Base-by-base conservation (phyloP, 352 stramenopile species). In the Bremia lactucae region DNA sequence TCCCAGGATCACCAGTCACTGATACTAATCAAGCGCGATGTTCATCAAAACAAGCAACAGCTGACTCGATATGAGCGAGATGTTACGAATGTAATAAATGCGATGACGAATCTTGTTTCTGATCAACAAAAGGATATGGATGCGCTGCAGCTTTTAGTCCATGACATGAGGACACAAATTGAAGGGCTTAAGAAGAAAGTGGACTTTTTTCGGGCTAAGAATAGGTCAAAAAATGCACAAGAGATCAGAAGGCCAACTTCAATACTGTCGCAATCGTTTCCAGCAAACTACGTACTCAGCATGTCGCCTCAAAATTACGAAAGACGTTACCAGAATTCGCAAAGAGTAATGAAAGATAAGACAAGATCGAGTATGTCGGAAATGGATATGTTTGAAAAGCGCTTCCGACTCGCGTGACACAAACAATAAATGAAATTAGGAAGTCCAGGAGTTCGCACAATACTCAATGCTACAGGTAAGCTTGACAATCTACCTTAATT, bases 91-190 rank as follows among this genome's bases (percentile, higher is more conserved):
- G 68, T 80, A 16, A 59, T 80, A 22, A 59, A 68, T 18, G 57
- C 64, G 9, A 62, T 76, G 45, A 72, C 62, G 11, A 52, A 16
- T 21, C 39, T 79, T 9, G 52, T 79, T 10, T 54, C 55, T 7
- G 67, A 79, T 25, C 68, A 80, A n/a, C 65, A 76, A 26, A 43
- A 40, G 7, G 59, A 68, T 20, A 31, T 62, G 9, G 29, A 52
- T 16, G 31, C 29, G 11, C 29, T 75, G 13, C 45, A 56, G 35
- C 22, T 25, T 9, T 36, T 58, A 22, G 28, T 53, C 8, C 13
- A 36, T 15, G 31, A 49, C 15, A 56, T 71, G 46, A 42, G 22
- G 11, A 5, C 21, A 10, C 36, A 52, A 35, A 44, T 75, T 4
- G 28, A 59, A 29, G 29, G 9, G 6, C 20, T 71, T 3, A 55